Conservation (phyloP, 257 asterid species). For the Plantago elongata region DNA sequence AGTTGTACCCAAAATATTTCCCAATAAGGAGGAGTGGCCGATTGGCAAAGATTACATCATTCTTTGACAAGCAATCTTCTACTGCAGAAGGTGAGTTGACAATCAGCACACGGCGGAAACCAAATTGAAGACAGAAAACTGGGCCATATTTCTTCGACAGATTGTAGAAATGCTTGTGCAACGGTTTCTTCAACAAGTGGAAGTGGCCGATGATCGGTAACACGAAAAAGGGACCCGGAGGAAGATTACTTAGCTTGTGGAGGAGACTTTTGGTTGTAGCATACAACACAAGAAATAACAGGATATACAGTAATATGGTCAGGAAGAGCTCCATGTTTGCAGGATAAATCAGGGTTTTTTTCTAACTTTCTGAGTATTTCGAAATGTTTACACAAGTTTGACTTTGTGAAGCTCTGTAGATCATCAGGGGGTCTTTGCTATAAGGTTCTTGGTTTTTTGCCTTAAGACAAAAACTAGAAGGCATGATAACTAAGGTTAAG, state of each 20-base stretch:
- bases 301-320: neutral
- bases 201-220: slow-evolving; percentile 7
- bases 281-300: neutral
- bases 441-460: no score
- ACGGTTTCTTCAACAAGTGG: neutral
- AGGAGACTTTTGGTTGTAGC: neutral
- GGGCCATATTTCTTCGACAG: neutral
- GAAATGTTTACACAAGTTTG: no score
- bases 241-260: neutral
- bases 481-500: no score
- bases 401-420: no score
- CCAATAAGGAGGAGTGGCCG: slow-evolving; percentile 1
- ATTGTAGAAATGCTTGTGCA: slow-evolving; percentile 2
- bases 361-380: no score
- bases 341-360: no score
- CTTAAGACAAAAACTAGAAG: no score
- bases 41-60: neutral
- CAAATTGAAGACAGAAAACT: slow-evolving; percentile 10
- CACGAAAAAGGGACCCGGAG: neutral
- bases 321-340: neutral
- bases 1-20: neutral
- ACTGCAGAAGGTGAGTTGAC: slow-evolving; percentile 4
- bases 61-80: slow-evolving; percentile 2
- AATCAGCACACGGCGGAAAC: slow-evolving; percentile 25
- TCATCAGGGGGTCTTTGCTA: no score